A percentile compares a stretch with the other conserved stretches of the same genome.
Evolutionary conservation across 2,329 filamentous ascomycete species (phyloP).

Genomic region (Venturia pyrina): DNA sequence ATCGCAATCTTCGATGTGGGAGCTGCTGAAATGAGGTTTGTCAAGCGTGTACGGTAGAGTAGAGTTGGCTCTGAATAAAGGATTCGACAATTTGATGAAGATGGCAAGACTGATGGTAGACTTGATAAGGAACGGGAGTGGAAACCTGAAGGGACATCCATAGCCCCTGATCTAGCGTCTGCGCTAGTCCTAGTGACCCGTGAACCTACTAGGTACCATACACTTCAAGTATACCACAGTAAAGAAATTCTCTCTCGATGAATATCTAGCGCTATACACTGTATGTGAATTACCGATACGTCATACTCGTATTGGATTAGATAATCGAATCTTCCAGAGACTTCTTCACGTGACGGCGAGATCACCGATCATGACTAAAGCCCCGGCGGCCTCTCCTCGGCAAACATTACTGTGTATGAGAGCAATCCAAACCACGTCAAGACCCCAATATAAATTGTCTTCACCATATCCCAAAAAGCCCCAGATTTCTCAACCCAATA

Average conservation of each 20-base stretch:
- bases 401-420: neutral
- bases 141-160: no score
- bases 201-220: no score
- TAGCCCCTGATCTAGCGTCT: no score
- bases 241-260: no score
- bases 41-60: constrained; percentile 8
- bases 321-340: neutral
- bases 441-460: neutral
- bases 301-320: no score
- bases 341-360: neutral
- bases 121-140: neutral
- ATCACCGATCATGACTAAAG: neutral
- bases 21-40: constrained; percentile 36
- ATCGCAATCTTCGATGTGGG: constrained; percentile 41
- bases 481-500: no score
- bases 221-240: no score
- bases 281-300: no score
- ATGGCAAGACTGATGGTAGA: neutral
- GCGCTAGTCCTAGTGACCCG: no score
- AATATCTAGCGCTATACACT: no score
- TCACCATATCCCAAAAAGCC: no score
- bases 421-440: neutral
- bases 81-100: neutral
- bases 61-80: neutral
- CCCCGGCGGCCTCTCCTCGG: neutral